A percentile compares a stretch with the other conserved stretches of the same genome.
phyloP scores from a whole-genome alignment of 345 rosid genomes.

The Corymbia maculata region DNA sequence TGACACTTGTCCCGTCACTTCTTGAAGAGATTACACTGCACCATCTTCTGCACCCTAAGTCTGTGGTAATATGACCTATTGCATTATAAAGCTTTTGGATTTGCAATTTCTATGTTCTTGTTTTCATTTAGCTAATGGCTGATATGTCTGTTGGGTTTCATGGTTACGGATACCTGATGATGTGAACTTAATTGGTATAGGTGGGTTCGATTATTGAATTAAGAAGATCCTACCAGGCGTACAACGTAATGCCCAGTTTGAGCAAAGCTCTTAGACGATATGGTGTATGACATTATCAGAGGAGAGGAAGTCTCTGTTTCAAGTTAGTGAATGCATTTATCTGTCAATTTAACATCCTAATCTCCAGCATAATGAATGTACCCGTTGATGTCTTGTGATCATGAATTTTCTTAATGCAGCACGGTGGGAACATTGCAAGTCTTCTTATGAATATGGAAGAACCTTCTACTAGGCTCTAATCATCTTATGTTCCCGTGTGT shows the following conservation, averaged over 20 bases:
- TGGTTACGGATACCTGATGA: not conserved
- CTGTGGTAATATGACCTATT: not conserved
- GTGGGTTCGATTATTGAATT: slow-evolving; percentile 97
- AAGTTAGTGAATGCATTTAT: not conserved
- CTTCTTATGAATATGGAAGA: not conserved
- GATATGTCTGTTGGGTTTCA: not conserved
- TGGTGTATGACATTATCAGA: slow-evolving; percentile 33
- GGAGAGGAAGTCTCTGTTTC: not conserved
- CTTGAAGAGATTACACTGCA: not conserved
- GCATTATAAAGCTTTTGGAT: not conserved
- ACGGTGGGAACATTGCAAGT: not conserved
- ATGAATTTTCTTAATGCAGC: not conserved
- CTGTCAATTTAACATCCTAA: not conserved
- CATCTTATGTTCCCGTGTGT: not conserved
- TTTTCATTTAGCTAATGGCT: not conserved
- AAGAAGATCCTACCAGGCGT: slow-evolving; percentile 94
- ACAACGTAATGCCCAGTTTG: slow-evolving; percentile 92
- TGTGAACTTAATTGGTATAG: slow-evolving; percentile 17
- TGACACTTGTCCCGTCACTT: not conserved
- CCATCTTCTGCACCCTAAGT: not conserved
- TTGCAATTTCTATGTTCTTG: not conserved
- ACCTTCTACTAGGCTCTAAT: not conserved
- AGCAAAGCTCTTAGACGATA: slow-evolving; percentile 83
- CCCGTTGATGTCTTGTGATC: not conserved
- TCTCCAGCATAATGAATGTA: not conserved